Base-by-base conservation (phyloP, 306 rosid species). In the Gynostemma pentaphyllum region DNA sequence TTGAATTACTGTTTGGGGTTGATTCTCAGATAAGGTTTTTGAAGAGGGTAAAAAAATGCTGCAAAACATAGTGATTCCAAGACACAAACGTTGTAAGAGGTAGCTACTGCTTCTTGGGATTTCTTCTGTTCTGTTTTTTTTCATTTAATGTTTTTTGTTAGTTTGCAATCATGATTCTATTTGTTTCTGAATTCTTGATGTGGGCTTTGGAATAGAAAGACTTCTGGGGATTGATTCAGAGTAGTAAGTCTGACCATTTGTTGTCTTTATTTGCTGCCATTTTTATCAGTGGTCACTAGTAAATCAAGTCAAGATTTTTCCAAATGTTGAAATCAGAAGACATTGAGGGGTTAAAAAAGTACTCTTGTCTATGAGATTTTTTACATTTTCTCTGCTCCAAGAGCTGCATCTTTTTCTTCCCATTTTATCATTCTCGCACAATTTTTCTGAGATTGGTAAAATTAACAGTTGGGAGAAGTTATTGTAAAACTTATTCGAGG, bases 11-110 rank as follows among this genome's bases (percentile, higher is more conserved):
- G 65, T 23, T 56, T n/a, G 69, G 57, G 24, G 66, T 21, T 75
- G 70, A 79, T 60, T 76, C 74, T 76, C 76, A 84, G 90, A 61
- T 42, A 82, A 83, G 90, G 82, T 79, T 24, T 71, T 85, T 54
- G 86, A 80, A 62, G 81, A 74, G 44, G 62, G 71, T 65, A 78
- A 76, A 71, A 78, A 76, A 70, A 70, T 85, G 81, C 51, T 77
- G 41, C 87, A 81, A 56, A 76, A 84, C 67, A 79, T 70, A 74
- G 77, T 84, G 57, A 76, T 74, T 61, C 70, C 87, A 64, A 71
- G 67, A 40, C 98, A 77, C 79, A 88, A 72, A 67, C 95, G 96
- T 72, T 92, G 94, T 26, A 78, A 72, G 78, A 92, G 99, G 96
- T 91, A 47, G 41, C 37, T 60, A 29, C 59, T 51, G 29, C 34